Base-by-base conservation (phyloP, 768 basidiomycete species). In the Cystofilobasidium bisporidii region DNA sequence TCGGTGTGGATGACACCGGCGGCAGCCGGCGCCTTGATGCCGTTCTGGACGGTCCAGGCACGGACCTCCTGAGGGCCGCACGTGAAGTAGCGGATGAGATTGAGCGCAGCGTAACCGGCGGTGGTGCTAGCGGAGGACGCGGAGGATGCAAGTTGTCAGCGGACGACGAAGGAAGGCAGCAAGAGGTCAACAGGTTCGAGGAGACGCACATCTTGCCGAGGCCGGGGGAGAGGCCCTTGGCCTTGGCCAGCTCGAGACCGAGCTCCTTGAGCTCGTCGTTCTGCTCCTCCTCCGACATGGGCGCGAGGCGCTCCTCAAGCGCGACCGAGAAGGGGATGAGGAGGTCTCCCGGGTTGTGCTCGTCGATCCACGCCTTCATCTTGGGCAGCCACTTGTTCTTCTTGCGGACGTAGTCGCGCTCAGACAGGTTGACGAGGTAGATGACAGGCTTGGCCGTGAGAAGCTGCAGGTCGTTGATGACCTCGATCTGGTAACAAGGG, bases 331-430 rank as follows among this genome's bases (percentile, higher is more conserved):
- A 97, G 17, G 96, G 96, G 71, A 99, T 94, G 70, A 99, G 83
- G 22, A 85, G 84, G 73, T 99, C 96, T 61, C 96, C 96, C 1
- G 94, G 86, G 80, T 96, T 97, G 80, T 98, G 84, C 75, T 85
- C 83, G 79, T 97, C 93, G 74, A 99, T 94, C 96, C 96, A 99
- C 33, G 79, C 88, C 77, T 97, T 97, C 82, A 98, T 98, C 81
- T 94, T 96, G 24, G 92, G 83, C 38, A 98, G 79, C 89, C 96
- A 98, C 82, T 97, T 98, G 81, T 97, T 98, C 85, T 97, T 98
- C 79, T 97, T 98, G 71, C 96, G 86, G 69, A 89, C 79, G 74
- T 89, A 99, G 76, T 99, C 96, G 71, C 84, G 84, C 78, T 98
- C 93, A 68, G 88, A 91, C 57, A 99, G 80, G 79, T 99, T 99